Base-by-base conservation (phyloP, 805 yeast species). In the Scheffersomyces amazonensis region DNA sequence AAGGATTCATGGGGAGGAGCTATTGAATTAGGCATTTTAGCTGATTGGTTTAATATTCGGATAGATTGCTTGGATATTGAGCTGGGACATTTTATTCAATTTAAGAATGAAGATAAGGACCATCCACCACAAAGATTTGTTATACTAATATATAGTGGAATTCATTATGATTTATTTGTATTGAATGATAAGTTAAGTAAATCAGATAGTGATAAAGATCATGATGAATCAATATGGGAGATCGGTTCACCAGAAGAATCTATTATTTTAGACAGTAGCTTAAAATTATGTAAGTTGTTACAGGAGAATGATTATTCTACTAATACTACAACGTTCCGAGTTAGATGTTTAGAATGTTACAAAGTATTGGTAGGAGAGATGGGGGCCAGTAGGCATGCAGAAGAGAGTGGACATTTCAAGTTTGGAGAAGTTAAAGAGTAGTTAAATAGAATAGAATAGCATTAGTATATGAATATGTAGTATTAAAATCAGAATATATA, bases 1-100 rank as follows among this genome's bases (percentile, higher is more conserved):
- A 71, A 71, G 15, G 78, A 71, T 24, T 72, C 83, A 13, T 85
- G 93, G 95, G 95, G 95, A 21, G 95, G 95, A 5, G 91, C 87
- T 2, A 83, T 85, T 34, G 95, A 85, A 53, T 59, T 84, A 32
- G 77, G 80, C 7, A 81, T 85, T 5, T 53, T 85, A 20, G 70
- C 86, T 2, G 65, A 70, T 23, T 67, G 71, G 43, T 66, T 81
- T 29, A 63, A 66, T 4, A 58, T 81, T 5, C 66, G 74, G 3
- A 78, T 85, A 30, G 64, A 71, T 37, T 78, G 87, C 9, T 54
- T 82, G 20, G 93, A 85, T 50, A 77, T 85, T 17, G 82, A 78
- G 47, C 78, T 78, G 41, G 76, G 77, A 5, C 65, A 78, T 18
- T 56, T 74, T 25, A 83, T 83, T 46, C 63, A 64, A 23, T 84